Percentiles rank a stretch among this genome's conserved stretches.
Evolutionary conservation across 164 flowering plant species (phyloP).

Genomic region (Liriodendron chinense): DNA sequence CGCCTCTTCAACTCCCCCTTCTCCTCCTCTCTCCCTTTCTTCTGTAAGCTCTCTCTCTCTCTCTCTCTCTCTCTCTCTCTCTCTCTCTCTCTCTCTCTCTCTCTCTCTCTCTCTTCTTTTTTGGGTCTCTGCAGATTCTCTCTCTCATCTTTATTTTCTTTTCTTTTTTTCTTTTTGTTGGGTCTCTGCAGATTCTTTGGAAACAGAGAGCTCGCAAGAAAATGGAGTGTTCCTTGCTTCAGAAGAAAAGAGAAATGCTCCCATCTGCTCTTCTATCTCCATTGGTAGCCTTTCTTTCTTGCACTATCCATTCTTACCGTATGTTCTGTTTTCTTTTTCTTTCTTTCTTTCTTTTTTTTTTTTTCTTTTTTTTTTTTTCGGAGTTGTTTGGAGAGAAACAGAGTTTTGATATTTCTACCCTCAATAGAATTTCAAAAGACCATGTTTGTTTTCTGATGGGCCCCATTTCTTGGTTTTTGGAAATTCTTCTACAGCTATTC

Average conservation of each 20-base stretch:
- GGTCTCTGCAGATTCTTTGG: slow-evolving; percentile 14
- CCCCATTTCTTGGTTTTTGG: too few relatives aligned
- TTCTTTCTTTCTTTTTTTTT: too few relatives aligned
- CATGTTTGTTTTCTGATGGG: too few relatives aligned
- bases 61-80: slow-evolving; percentile 1
- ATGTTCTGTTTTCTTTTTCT: too few relatives aligned
- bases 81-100: slow-evolving; percentile 6
- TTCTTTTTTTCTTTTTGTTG: too few relatives aligned
- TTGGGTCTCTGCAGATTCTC: slow-evolving; percentile 39
- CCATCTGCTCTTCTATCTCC: slow-evolving; percentile 50
- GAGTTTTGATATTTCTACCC: too few relatives aligned
- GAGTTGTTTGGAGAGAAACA: too few relatives aligned
- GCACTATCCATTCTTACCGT: too few relatives aligned
- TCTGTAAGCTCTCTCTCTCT: slow-evolving; percentile 35
- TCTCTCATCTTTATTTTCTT: too few relatives aligned
- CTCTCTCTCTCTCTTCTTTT: background rate
- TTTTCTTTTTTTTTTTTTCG: too few relatives aligned
- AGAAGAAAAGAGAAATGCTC: slow-evolving; percentile 13
- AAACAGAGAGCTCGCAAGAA: slow-evolving; percentile 10
- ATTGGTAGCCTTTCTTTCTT: slow-evolving; percentile 34
- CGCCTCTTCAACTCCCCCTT: slow-evolving; percentile 31
- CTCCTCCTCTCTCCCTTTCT: slow-evolving; percentile 26
- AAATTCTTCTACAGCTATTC: too few relatives aligned
- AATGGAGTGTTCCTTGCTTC: slow-evolving; percentile 19
- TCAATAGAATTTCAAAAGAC: too few relatives aligned